Base-by-base conservation (phyloP, 371 early-diverging fungal species). In the Fennellomyces sp. region DNA sequence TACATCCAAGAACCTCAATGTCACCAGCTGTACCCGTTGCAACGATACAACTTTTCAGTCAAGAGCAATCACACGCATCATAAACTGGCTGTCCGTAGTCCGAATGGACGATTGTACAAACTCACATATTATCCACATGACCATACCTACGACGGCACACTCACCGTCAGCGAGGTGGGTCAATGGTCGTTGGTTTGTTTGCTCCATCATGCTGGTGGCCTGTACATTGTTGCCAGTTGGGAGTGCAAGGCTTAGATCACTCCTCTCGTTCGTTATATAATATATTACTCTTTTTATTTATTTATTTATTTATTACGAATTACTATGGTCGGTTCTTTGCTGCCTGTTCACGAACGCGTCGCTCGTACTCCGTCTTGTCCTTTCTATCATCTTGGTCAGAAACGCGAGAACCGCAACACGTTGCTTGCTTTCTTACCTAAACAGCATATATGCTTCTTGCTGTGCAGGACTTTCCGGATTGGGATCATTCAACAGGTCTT, bases 381-480 rank as follows among this genome's bases (percentile, higher is more conserved):
- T 84, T 83, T 65, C 85, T 84, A 71, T 56, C 53, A 39, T 33
- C 6, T 36, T 1, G 47, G 38, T 47, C 50, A 30, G 23, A 15
- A 19, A 38, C 55, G 29, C 13, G 39, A 26, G 36, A 19, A 52
- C 6, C 54, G 28, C 3, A 47, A 29, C 11, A 17, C 5, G 11
- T 39, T 2, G 2, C 7, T 12, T 5, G 2, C 25, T 25, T n/a
- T 74, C 82, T 64, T 85, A 88, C 87, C 84, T 88, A 73, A 87
- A 95, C 61, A 97, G 69, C 61, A 88, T 82, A 65, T 94, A 96
- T 6, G 97, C 97, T n/a, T 96, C 96, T 10, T 85, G 79, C 59
- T 98, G 96, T 5, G 99, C 99, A 28, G 99, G 99, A 60, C 92
- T 92, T 36, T 88, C 83, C 19, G 93, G 95, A 73, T 99, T 99